Evolutionary conservation across 495 filamentous ascomycete species (phyloP), one percentile per base, ranked within the genome.

Genomic region (Penicillium nucicola): DNA sequence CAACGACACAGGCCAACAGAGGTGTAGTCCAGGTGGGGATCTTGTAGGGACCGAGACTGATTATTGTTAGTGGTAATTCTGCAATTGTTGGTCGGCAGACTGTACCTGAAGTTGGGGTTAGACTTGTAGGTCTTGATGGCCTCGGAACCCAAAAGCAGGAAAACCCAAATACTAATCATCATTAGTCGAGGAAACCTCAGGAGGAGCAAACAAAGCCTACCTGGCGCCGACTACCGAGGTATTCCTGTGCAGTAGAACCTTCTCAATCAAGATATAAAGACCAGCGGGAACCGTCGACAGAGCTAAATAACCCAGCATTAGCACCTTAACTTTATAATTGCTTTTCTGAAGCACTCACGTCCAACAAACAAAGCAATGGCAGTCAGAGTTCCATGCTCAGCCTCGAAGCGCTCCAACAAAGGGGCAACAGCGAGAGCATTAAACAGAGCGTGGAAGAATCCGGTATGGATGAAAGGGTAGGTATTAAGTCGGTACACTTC

Each of bases 401-500:
- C 76, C 70, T 98, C 93, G 65, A 97, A 98, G 39, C 91, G 79
- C 67, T 96, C 92, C 55, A 97, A 63, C 39, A 98, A 72, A 13
- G 93, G 93, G 10, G 83, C 83, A 50, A 97, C 68, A 4, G 90
- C 86, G 39, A 96, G 14, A 35, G 87, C 61, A 68, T 97, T 96
- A 58, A 97, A 64, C 23, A 92, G 55, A 39, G 83, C 72, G 65
- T 97, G 93, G 50, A 95, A 75, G 68, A 92, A 79, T 53, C 84
- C 84, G 25, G 77, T 60, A 66, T 98, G 93, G 47, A 97, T 86
- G 44, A 98, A 76, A 2, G 92, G 91, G 65, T 88, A 98, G 9
- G 91, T 95, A 61, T 96, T 97, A 14, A 92, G 76, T 51, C 93
- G 87, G 67, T 97, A 89, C 79, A 95, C 92, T 96, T n/a, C n/a